These are phyloP conservation scores for Ploettnerulaceae sp. DNA, from an alignment of 2,329 filamentous ascomycete species.

Conservation along the genomic window DNA sequence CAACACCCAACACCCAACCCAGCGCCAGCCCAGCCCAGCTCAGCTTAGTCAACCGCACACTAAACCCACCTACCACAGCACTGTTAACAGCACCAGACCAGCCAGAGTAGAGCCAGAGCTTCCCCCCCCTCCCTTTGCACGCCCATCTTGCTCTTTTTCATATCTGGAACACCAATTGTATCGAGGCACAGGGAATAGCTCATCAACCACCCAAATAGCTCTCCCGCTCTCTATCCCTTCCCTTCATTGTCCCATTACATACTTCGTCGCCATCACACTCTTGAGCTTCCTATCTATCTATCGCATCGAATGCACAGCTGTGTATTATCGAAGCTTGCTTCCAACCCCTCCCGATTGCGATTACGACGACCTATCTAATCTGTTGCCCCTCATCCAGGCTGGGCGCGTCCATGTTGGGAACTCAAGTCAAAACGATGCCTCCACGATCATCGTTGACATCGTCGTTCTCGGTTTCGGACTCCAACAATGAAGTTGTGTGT, in stretches of 20 bases:
- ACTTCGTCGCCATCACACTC: background rate
- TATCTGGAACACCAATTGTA: conserved; percentile 11
- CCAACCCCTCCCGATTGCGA: conserved; percentile 18
- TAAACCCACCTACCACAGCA: conserved; percentile 1
- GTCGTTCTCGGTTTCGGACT: conserved; percentile 87
- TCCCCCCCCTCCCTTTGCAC: background rate
- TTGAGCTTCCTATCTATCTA: background rate
- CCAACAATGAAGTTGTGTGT: conserved; percentile 94
- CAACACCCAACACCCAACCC: background rate
- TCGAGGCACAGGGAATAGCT: conserved; percentile 7
- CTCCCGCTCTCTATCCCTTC: background rate
- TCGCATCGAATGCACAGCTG: no score
- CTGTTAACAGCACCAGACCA: no score
- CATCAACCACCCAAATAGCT: background rate
- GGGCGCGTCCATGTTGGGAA: conserved; percentile 42
- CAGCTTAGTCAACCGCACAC: no score
- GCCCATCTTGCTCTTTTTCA: background rate
- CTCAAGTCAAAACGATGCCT: conserved; percentile 67
- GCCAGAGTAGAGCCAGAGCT: no score
- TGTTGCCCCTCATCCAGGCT: conserved; percentile 40
- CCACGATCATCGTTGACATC: conserved; percentile 81
- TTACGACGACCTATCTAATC: conserved; percentile 27
- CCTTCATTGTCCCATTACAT: background rate
- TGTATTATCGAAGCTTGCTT: no score
- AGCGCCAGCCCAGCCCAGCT: conserved; percentile 3